Evolutionary conservation across 2,329 filamentous ascomycete genomes (phyloP).

Genomic region (Cercospora sp.): DNA sequence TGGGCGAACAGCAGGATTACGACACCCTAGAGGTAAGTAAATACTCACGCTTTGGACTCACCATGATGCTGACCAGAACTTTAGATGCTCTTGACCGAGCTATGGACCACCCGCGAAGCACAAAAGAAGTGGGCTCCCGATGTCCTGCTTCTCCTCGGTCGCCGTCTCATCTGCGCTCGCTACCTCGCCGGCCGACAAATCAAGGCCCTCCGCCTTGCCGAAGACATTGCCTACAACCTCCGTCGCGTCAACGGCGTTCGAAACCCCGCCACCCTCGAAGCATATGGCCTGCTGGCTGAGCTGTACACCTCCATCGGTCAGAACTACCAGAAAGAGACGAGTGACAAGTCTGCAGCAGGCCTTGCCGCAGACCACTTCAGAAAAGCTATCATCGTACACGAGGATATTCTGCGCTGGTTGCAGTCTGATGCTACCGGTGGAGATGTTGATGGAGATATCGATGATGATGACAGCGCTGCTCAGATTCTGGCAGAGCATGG

Average conservation of each 20-base stretch:
- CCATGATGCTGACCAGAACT: slow-evolving; percentile 1
- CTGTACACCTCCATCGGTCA: slow-evolving; percentile 50
- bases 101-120: slow-evolving; percentile 51
- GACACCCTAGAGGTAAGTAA: slow-evolving; percentile 46
- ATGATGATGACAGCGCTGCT: slow-evolving; percentile 43
- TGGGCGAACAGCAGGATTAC: slow-evolving; percentile 53
- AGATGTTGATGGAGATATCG: slow-evolving; percentile 37
- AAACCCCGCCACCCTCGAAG: slow-evolving; percentile 51
- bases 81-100: slow-evolving; percentile 43
- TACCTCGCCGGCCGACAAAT: slow-evolving; percentile 52
- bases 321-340: slow-evolving; percentile 42
- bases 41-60: not conserved
- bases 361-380: slow-evolving; percentile 45
- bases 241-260: slow-evolving; percentile 54
- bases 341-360: slow-evolving; percentile 38
- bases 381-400: slow-evolving; percentile 42
- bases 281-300: slow-evolving; percentile 52
- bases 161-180: slow-evolving; percentile 54
- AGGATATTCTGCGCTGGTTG: slow-evolving; percentile 36
- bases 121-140: slow-evolving; percentile 49
- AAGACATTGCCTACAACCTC: slow-evolving; percentile 59
- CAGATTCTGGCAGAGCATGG: slow-evolving; percentile 42
- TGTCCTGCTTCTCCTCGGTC: slow-evolving; percentile 55
- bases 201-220: slow-evolving; percentile 50
- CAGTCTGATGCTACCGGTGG: slow-evolving; percentile 32